A percentile compares a stretch with the other conserved stretches of the same genome.
Conservation (phyloP, 2,329 filamentous ascomycete genomes). For the Calycina herbarum region DNA sequence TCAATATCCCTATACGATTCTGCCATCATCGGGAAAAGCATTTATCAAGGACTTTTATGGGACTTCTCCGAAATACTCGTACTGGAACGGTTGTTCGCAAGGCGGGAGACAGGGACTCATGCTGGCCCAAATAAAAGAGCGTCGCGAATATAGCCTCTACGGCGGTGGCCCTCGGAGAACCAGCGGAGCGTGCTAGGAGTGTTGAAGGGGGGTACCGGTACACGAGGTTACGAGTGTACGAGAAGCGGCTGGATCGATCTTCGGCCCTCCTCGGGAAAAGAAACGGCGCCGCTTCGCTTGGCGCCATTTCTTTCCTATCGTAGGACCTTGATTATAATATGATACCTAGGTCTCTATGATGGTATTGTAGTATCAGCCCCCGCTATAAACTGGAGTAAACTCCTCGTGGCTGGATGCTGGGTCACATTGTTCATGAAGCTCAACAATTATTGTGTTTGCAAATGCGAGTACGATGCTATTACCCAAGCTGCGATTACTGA, state of each 20-base stretch:
- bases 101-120: slow-evolving; percentile 42
- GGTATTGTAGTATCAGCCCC: slow-evolving; percentile 43
- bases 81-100: slow-evolving; percentile 43
- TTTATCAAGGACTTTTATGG: slow-evolving; percentile 39
- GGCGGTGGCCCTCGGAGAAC: too few species aligned
- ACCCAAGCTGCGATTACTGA: slow-evolving; percentile 11
- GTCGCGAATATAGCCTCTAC: too few species aligned
- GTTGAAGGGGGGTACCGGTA: too few species aligned
- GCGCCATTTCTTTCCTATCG: too few species aligned
- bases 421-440: slow-evolving; percentile 23
- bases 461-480: slow-evolving; percentile 21
- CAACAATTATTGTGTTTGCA: slow-evolving; percentile 6
- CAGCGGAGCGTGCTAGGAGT: too few species aligned
- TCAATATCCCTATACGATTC: slow-evolving; percentile 39
- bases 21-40: slow-evolving; percentile 38
- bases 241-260: too few species aligned
- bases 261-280: too few species aligned
- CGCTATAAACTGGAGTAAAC: slow-evolving; percentile 36
- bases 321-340: too few species aligned
- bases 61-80: slow-evolving; percentile 38
- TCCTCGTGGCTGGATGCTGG: slow-evolving; percentile 14
- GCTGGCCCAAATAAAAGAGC: slow-evolving; percentile 34
- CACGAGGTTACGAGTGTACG: too few species aligned
- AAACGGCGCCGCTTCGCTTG: too few species aligned
- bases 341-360: slow-evolving; percentile 41